Base-by-base conservation (phyloP, 257 asterid species). In the Solanum chiquidenum region DNA sequence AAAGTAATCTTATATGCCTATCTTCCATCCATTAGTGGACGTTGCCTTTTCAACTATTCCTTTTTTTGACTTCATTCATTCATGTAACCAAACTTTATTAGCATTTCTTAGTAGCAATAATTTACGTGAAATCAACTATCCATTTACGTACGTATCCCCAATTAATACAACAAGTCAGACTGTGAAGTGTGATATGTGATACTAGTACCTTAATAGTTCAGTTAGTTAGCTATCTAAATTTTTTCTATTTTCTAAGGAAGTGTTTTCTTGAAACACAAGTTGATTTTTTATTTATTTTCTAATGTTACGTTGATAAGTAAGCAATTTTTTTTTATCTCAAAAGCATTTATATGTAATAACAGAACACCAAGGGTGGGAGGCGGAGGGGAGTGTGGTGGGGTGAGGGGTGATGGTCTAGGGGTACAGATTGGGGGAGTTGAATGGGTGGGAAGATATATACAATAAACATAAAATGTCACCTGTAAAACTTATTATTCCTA, bases 1-100 rank as follows among this genome's bases (percentile, higher is more conserved):
- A 82, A 82, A 82, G 29, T 16, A 29, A 82, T 49, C 18, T 29
- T 29, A 46, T 80, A 80, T 80, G 69, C 68, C 68, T 49, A 49
- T 49, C 86, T 49, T 31, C 31, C 68, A 82, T 82, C 35, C 86
- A 31, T 31, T 33, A 82, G 86, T 49, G 86, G 71, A 49, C 31
- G 21, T 20, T 49, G 12, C 86, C 29, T 82, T 49, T 82, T 49
- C 42, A 29, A 29, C 85, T 80, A 80, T 80, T 46, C 42, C 42
- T 29, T 27, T 6, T 82, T 49, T 82, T 49, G 44, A 82, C 71
- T 82, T 49, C 29, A 31, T 31, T 80, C 6, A 9, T 49, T 46
- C 44, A 82, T 46, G 42, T 46, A 80, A 80, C 38, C 69, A 49
- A 82, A n/a, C 16, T 14, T 14, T 16, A 79, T 37, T 75, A 74